Conservation (phyloP, 306 rosid genomes). For the Comarum palustre region DNA sequence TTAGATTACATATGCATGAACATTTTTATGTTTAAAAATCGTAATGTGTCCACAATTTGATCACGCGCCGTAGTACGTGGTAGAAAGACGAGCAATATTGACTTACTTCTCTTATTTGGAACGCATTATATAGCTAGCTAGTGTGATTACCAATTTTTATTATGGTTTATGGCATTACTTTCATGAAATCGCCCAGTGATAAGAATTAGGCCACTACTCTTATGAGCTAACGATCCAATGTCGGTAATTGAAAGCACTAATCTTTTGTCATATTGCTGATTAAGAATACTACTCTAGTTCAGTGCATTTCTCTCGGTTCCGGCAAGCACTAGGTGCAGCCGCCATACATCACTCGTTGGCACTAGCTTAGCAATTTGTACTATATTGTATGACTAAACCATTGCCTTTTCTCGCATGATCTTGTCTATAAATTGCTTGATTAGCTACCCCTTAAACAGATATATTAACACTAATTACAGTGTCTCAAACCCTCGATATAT, state of each 20-base stretch:
- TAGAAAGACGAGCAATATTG: background rate
- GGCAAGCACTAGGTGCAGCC: slow-evolving; percentile 15
- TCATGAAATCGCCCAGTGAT: background rate
- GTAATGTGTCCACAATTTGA: background rate
- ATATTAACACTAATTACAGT: background rate
- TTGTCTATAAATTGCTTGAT: slow-evolving; percentile 5
- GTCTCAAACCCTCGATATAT: background rate
- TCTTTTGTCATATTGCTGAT: slow-evolving; percentile 11
- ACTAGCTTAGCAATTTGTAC: background rate
- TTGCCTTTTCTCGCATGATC: background rate
- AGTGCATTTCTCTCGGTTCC: slow-evolving; percentile 11
- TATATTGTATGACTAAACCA: background rate
- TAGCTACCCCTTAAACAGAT: background rate
- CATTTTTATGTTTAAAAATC: background rate
- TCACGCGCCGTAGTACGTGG: background rate
- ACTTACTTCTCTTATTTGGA: slow-evolving; percentile 6
- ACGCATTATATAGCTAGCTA: slow-evolving; percentile 3
- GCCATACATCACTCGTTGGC: slow-evolving; percentile 19
- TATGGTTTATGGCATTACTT: background rate
- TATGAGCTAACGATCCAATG: background rate
- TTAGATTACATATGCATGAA: background rate
- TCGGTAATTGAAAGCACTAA: background rate
- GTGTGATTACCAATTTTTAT: background rate
- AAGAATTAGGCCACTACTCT: slow-evolving; percentile 8
- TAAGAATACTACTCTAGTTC: slow-evolving; percentile 7